Evolutionary conservation across 768 basidiomycete genomes (phyloP), one percentile per base, ranked within the genome.

Genomic region (Termitomyces sp.): DNA sequence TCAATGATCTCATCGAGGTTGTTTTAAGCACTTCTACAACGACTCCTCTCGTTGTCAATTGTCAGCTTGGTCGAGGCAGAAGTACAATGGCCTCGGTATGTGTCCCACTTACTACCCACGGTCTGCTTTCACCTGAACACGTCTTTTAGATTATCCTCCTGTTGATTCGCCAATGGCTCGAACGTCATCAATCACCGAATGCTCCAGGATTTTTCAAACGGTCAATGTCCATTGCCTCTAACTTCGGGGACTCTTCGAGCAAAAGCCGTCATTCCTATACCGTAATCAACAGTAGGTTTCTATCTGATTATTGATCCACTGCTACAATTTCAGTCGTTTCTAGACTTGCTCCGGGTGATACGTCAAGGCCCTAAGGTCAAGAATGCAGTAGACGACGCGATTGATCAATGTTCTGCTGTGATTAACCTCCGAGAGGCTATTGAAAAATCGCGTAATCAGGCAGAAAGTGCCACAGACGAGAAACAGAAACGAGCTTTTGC

Each of bases 41-140:
- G 40, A 88, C 89, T 0, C 90, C 90, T 0, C 89, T 98, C 57
- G 87, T 99, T 18, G 82, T 99, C 36, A 99, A 98, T 66, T 97
- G 95, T 65, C 97, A 99, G 67, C 82, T 99, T 14, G 96, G 94
- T 4, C 80, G 93, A 32, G 95, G 96, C 10, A 79, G 97, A 64
- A 95, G 93, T 59, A 96, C 95, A 0, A 72, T 94, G 50, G 87
- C 93, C n/a, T 90, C 94, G 18, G 91, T 90, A 55, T 61, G 86
- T 67, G 9, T 40, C 26, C 0, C 46, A 30, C 47, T 35, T 46
- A 32, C 45, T 35, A 46, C 41, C 35, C 40, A 28, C 16, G 22
- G 10, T 33, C 56, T 22, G 18, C 11, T 18, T 49, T 22, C n/a
- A 35, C n/a, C 20, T 50, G 18, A 36, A 41, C 18, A 26, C 38